Base-by-base conservation (phyloP, 805 yeast species). In the Teunomyces kruisii region DNA sequence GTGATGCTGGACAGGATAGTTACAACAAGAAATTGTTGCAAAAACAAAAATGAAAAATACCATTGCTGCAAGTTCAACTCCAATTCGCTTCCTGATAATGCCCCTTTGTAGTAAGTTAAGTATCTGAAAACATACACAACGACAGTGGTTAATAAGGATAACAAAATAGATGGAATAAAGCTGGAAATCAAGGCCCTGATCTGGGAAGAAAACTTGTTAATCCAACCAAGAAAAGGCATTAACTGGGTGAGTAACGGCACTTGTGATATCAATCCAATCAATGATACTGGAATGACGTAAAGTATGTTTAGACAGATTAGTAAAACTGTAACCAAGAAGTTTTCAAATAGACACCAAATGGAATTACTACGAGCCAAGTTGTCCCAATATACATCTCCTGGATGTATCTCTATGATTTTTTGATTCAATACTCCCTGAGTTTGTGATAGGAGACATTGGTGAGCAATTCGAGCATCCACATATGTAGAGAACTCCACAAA, bases 261-360 rank as follows among this genome's bases (percentile, higher is more conserved):
- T 53, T 89, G 96, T 0, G 95, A 80, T 0, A 90, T 65, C 26
- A 88, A 65, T 0, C 92, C 90, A 13, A 88, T 81, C 46, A 86
- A 74, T 0, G 96, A 88, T 1, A 89, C 92, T 0, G 97, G 97
- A 1, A 89, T 62, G 1, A 88, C 87, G 84, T 96, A 90, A 32
- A 65, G 58, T 3, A 74, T 50, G 4, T 84, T 81, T 1, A 88
- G 65, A 1, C 72, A 48, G 7, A 79, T 59, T 44, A 81, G 71
- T 12, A 78, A 30, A 3, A 75, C 39, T 22, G 74, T 75, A 0
- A 85, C 82, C 4, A 72, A 31, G 2, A 70, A 57, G 12, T 67
- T 64, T 55, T 81, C 73, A 0, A 72, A 16, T 13, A 66, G 63
- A 9, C 59, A 61, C 2, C 70, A 53, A 49, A 67, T 51, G 15